A percentile compares a stretch with the other conserved stretches of the same genome.
Evolutionary conservation across 225 moss, liverwort and hornwort genomes (phyloP).

Genomic region (Sphagnum tenellum): DNA sequence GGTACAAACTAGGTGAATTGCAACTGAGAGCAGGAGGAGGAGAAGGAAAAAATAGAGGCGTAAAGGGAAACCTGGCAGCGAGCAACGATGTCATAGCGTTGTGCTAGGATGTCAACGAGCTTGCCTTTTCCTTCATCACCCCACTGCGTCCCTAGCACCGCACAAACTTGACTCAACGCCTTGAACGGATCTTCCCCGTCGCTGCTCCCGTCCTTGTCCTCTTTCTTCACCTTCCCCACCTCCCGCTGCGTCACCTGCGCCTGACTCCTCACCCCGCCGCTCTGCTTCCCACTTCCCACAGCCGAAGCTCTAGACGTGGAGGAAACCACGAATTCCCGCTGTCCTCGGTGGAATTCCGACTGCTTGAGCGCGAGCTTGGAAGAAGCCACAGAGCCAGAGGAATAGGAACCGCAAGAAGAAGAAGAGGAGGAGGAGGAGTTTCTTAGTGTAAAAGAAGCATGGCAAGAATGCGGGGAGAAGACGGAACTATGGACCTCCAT

Average conservation of each 20-base stretch:
- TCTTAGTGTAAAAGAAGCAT: too few species aligned
- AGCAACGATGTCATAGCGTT: slow-evolving; percentile 56
- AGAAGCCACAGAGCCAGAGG: neutral
- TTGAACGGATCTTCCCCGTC: slow-evolving; percentile 30
- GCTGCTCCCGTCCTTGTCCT: slow-evolving; percentile 5
- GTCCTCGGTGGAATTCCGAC: neutral
- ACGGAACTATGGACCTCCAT: slow-evolving; percentile 9
- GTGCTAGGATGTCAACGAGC: slow-evolving; percentile 88
- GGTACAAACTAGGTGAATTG: neutral
- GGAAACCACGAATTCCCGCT: neutral
- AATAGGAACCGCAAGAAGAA: neutral
- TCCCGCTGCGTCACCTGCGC: slow-evolving; percentile 47
- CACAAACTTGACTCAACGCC: slow-evolving; percentile 84
- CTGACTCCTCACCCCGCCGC: slow-evolving; percentile 25
- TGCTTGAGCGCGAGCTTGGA: neutral
- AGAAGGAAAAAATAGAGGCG: neutral
- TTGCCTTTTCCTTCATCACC: slow-evolving; percentile 98
- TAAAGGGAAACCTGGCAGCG: slow-evolving; percentile 41
- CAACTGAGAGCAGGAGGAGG: neutral
- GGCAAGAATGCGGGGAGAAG: neutral
- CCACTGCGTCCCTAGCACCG: slow-evolving; percentile 95
- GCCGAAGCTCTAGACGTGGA: too few species aligned
- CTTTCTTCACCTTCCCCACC: slow-evolving; percentile 15
- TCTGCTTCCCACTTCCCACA: too few species aligned
- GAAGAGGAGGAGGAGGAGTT: neutral